Percentiles rank a stretch among this genome's conserved stretches.
phyloP scores from a whole-genome alignment of 2,329 filamentous ascomycete genomes.

The Delphinella strobiligena region DNA sequence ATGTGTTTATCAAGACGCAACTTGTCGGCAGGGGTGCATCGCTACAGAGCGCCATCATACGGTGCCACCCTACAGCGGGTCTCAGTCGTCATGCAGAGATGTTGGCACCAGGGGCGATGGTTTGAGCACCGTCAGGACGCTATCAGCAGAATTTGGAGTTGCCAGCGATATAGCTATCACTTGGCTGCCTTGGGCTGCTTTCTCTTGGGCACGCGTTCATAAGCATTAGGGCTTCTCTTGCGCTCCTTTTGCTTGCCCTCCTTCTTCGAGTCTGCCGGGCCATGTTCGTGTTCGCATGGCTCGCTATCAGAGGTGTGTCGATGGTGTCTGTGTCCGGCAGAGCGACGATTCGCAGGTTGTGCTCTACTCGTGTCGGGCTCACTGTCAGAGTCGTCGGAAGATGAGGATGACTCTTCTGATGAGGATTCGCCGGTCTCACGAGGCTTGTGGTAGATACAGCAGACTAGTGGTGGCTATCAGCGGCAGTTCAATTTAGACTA shows the following conservation, averaged over 20 bases:
- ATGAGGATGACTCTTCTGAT: constrained; percentile 47
- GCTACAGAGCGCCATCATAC: no score
- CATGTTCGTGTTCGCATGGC: constrained; percentile 23
- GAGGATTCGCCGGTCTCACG: constrained; percentile 73
- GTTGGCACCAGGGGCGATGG: no score
- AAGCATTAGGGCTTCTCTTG: constrained; percentile 65
- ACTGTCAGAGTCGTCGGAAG: constrained; percentile 45
- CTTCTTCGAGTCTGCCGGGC: constrained; percentile 23
- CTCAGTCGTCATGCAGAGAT: no score
- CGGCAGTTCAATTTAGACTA: neutral
- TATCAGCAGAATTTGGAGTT: neutral
- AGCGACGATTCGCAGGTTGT: constrained; percentile 19
- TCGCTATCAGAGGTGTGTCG: constrained; percentile 15
- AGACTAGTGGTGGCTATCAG: constrained; percentile 47
- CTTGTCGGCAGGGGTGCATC: no score
- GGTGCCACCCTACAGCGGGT: no score
- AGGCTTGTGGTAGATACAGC: constrained; percentile 93
- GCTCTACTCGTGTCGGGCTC: constrained; percentile 38
- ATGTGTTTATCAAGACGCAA: neutral
- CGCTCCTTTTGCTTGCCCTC: constrained; percentile 30
- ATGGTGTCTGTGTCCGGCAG: constrained; percentile 17
- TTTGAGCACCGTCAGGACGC: no score
- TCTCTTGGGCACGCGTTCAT: constrained; percentile 59
- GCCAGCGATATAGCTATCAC: neutral
- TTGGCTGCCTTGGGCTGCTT: constrained; percentile 10